Conservation (phyloP, 352 stramenopile genomes). For the Globisporangium cederbergense region DNA sequence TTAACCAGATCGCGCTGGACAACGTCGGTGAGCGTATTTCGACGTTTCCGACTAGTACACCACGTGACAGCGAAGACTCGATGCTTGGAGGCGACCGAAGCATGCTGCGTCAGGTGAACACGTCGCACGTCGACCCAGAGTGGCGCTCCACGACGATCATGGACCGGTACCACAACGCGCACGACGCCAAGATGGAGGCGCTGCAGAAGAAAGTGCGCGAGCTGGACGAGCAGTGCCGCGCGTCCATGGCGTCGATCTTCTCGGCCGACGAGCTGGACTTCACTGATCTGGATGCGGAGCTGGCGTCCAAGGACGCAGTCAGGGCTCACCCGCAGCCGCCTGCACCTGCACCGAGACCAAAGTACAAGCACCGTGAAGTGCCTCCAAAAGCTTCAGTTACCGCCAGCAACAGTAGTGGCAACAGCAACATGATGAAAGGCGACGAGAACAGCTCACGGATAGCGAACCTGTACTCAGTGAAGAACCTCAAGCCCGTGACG, state of each 20-base stretch:
- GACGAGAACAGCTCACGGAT: conserved; percentile 21
- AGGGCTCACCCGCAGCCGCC: neutral
- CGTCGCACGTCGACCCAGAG: conserved; percentile 18
- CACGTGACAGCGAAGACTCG: conserved; percentile 7
- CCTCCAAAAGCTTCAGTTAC: neutral
- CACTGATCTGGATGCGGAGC: conserved; percentile 25
- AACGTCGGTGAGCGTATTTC: conserved; percentile 45
- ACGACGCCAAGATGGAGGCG: conserved; percentile 43
- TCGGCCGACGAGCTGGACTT: conserved; percentile 47
- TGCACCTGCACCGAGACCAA: conserved; percentile 1
- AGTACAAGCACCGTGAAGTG: conserved; percentile 17
- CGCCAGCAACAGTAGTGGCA: neutral
- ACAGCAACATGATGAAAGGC: neutral
- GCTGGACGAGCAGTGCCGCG: conserved; percentile 52
- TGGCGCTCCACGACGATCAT: conserved; percentile 48
- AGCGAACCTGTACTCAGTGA: conserved; percentile 19
- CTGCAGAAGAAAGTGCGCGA: conserved; percentile 37
- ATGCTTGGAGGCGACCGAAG: neutral
- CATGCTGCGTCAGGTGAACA: conserved; percentile 13
- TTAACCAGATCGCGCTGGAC: conserved; percentile 47
- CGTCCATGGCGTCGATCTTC: conserved; percentile 52
- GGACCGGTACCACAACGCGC: conserved; percentile 38
- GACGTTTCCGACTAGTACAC: conserved; percentile 6
- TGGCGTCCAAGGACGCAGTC: neutral
- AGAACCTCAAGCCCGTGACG: conserved; percentile 12